Percentiles rank a stretch among this genome's conserved stretches.
Conservation (phyloP, 202 grass and related monocot species). For the Digitaria exilis region DNA sequence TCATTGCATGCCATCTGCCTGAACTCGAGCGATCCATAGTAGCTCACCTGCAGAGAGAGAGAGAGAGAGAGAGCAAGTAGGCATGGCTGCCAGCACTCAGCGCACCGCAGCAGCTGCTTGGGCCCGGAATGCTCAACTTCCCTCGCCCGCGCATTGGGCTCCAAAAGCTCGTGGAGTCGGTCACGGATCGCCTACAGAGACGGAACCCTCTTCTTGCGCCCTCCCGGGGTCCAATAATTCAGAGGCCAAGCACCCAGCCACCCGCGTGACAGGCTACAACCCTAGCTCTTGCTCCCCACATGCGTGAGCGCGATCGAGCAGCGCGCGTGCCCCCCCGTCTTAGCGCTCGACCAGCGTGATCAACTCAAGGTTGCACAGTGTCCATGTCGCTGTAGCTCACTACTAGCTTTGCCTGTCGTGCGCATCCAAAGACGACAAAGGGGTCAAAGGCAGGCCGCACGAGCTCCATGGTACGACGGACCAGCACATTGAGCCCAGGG, state of each 20-base stretch:
- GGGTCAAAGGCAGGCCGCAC: slow-evolving; percentile 13
- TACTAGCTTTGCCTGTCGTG: not conserved
- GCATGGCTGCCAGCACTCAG: not conserved
- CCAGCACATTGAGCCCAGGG: not conserved
- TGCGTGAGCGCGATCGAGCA: not conserved
- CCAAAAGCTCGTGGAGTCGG: slow-evolving; percentile 5
- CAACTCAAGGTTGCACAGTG: not conserved
- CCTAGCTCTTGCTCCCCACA: slow-evolving; percentile 34
- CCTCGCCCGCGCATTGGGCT: not conserved
- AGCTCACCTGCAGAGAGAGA: not conserved
- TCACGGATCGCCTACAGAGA: slow-evolving; percentile 7
- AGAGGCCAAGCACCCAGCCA: not conserved
- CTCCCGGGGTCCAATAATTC: slow-evolving; percentile 37
- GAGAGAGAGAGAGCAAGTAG: no score
- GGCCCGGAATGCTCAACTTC: slow-evolving; percentile 12
- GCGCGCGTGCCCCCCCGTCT: not conserved
- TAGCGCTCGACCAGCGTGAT: not conserved
- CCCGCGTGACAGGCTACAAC: slow-evolving; percentile 18
- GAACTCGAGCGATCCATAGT: not conserved
- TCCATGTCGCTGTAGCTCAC: not conserved
- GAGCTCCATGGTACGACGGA: not conserved
- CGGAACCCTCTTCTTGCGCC: no score
- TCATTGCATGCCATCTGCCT: not conserved
- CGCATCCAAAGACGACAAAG: not conserved
- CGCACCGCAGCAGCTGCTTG: not conserved